Evolutionary conservation across 768 basidiomycete species (phyloP), one percentile per base, ranked within the genome.

Genomic region (Ephemerocybe angulata): DNA sequence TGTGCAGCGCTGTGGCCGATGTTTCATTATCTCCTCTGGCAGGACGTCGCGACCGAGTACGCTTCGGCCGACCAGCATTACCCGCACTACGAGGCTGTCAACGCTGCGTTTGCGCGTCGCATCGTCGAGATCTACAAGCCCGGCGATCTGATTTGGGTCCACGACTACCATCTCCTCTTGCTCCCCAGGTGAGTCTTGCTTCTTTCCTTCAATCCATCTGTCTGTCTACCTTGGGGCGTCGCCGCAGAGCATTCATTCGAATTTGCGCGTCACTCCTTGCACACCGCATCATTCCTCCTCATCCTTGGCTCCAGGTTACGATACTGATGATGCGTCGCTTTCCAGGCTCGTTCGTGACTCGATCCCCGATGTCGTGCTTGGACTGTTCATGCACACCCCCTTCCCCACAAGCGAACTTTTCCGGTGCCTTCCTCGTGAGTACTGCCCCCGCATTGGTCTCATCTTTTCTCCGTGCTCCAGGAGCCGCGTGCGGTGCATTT

Each of bases 11-110:
- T 99, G 41, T 99, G 96, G 95, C 96, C 96, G 1, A 75, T 98
- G 38, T 97, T 98, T 82, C 97, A 98, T 73, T 98, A 98, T 68
- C 84, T 98, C 54, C 86, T 98, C 53, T 97, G 95, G 90, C 94
- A 96, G 69, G 97, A 98, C 67, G 92, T 94, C 56, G 89, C 90
- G 8, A 87, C 87, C 25, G 91, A 93, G 63, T 89, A 90, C 61
- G 85, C 89, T 1, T 88, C 88, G 3, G 93, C 92, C 27, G 92
- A 93, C 66, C 76, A 82, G 2, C 78, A 90, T 63, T 99, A 93
- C 77, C 79, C 85, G 30, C 81, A 84, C 41, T 95, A 93, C 72
- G 80, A 83, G 60, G 78, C 84, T 49, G 92, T 90, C 53, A 98
- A 98, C 71, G 80, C 84, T 38, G 86, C 85, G 4, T 98, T 94